Percentiles rank a stretch among this genome's conserved stretches.
Evolutionary conservation across 768 basidiomycete species (phyloP).

Genomic region (Tulasnella calospora): DNA sequence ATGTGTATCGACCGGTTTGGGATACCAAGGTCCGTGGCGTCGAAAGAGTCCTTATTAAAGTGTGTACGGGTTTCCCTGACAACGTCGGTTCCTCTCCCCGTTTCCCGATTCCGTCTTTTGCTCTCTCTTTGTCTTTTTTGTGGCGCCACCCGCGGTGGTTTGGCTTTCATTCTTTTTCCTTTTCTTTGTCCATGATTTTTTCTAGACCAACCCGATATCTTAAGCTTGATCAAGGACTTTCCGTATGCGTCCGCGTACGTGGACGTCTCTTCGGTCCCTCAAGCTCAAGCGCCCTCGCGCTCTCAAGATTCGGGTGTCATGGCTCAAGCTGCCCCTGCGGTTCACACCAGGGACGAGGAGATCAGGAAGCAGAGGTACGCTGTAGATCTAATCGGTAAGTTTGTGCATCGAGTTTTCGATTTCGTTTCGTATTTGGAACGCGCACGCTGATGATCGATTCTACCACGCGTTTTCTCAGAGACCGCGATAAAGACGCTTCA

Average conservation of each 20-base stretch:
- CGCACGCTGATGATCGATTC: background rate
- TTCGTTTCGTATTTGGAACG: no score
- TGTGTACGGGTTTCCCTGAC: background rate
- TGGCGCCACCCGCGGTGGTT: no score
- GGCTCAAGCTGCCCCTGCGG: background rate
- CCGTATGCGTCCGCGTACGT: constrained; percentile 13
- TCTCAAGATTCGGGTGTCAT: background rate
- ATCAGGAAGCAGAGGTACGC: constrained; percentile 20
- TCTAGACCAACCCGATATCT: background rate
- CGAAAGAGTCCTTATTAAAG: background rate
- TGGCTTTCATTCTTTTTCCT: no score
- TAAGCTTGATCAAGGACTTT: background rate
- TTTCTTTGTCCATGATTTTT: no score
- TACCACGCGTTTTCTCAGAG: no score
- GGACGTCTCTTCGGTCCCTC: background rate
- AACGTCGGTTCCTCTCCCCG: no score
- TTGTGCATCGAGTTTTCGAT: background rate
- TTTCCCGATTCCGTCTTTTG: no score
- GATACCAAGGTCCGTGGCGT: background rate
- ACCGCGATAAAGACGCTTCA: constrained; percentile 21
- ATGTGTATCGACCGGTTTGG: background rate
- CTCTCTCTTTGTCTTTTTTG: no score
- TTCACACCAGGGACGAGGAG: background rate
- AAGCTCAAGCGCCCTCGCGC: background rate
- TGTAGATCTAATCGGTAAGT: constrained; percentile 21